phyloP scores from a whole-genome alignment of 2,329 filamentous ascomycete species.

The Diaporthe aspalathi region DNA sequence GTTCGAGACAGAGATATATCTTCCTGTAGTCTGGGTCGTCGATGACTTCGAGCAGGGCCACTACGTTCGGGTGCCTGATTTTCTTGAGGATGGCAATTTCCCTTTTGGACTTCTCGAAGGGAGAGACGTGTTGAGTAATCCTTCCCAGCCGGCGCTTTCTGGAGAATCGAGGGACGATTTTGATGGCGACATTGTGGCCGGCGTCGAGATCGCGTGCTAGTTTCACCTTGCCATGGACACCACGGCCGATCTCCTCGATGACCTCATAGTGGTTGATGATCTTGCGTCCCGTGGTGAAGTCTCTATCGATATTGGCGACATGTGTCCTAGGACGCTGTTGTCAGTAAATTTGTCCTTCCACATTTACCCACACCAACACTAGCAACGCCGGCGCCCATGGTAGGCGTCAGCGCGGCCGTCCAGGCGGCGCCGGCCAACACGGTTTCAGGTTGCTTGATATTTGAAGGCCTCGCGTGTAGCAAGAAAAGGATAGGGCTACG shows the following conservation, averaged over 20 bases:
- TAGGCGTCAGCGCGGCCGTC: not conserved
- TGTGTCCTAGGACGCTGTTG: constrained; percentile 73
- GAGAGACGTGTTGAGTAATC: constrained; percentile 70
- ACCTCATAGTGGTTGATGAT: constrained; percentile 98
- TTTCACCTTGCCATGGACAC: constrained; percentile 98
- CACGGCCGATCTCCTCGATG: constrained; percentile 93
- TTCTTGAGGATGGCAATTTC: constrained; percentile 99
- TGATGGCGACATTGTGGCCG: constrained; percentile 89
- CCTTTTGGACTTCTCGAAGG: constrained; percentile 86
- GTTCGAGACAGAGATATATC: constrained; percentile 97
- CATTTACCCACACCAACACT: not conserved
- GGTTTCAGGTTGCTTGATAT: not conserved
- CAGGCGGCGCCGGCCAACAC: not conserved
- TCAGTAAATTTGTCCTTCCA: constrained; percentile 15
- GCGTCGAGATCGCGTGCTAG: constrained; percentile 84
- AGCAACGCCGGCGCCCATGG: too few relatives aligned
- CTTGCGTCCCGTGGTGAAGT: constrained; percentile 90
- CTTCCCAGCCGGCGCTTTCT: constrained; percentile 93
- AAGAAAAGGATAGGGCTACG: not conserved
- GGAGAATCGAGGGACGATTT: constrained; percentile 96
- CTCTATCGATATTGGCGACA: constrained; percentile 89
- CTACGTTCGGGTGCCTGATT: constrained; percentile 96
- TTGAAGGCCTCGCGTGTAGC: not conserved
- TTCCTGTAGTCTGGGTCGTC: constrained; percentile 97
- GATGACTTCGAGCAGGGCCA: constrained; percentile 94